Evolutionary conservation across 1,284 basidiomycete genomes (phyloP), one percentile per base, ranked within the genome.

Genomic region (Fomitopsis palustris): DNA sequence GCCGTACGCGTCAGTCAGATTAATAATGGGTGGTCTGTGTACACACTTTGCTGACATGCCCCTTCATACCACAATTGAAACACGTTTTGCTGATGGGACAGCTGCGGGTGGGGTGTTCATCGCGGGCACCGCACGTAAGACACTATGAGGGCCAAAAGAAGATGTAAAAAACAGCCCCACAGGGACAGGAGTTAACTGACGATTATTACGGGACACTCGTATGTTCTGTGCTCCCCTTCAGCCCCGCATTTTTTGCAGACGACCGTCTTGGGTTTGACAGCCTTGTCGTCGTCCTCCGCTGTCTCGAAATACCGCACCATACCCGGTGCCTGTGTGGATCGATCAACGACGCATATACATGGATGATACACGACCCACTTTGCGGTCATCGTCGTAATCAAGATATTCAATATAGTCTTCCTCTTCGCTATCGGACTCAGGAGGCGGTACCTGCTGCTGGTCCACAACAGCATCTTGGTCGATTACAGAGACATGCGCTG

Each of bases 11-110:
- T 47, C 42, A 42, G 21, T 57, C 25, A 23, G 25, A 45, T 41
- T 2, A 21, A 21, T 21, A 7, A n/a, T 23, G 38, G n/a, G 12
- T 10, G n/a, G 51, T 5, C 38, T n/a, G 35, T 49, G n/a, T 37
- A 70, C 81, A 59, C 63, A 90, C 90, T 62, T 77, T 80, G 62
- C 83, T 89, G 53, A 93, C 83, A 69, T 97, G 94, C 0, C 95
- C 95, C 68, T 90, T 88, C 81, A 89, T 88, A 29, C 92, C 92
- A 68, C 95, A 97, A 3, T 81, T 83, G 71, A 88, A 96, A 69
- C 95, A 96, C 5, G 85, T 87, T 68, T 95, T 88, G 69, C 86
- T 87, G 60, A 93, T 87, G 0, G 94, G 93, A 73, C 95, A 97
- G 57, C 87, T 85, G 57, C 87, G 79, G 6, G 93, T 92, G 6